Percentiles rank a stretch among this genome's conserved stretches.
phyloP scores from a whole-genome alignment of 176 grass and related monocot species.

The Phragmites australis region DNA sequence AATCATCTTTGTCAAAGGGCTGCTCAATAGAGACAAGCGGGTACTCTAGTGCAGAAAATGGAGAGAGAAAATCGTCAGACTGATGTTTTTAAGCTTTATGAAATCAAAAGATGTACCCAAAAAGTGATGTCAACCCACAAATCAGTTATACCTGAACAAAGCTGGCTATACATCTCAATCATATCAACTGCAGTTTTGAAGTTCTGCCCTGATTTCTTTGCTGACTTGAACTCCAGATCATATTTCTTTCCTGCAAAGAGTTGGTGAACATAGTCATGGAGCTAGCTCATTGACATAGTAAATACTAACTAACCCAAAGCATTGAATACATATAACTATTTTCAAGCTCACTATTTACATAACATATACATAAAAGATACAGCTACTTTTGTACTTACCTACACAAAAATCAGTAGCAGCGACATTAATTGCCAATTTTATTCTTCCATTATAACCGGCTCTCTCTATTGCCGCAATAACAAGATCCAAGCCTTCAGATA shows the following conservation, averaged over 20 bases:
- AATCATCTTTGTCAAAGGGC: conserved; percentile 98
- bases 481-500: conserved; percentile 86
- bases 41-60: conserved; percentile 62
- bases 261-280: conserved; percentile 14
- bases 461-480: conserved; percentile 87
- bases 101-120: background rate
- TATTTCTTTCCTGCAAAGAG: conserved; percentile 86
- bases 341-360: conserved; percentile 2
- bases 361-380: background rate
- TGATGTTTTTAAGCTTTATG: conserved; percentile 13
- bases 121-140: conserved; percentile 20
- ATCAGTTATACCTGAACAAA: conserved; percentile 70
- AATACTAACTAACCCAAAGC: conserved; percentile 13
- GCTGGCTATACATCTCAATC: conserved; percentile 89
- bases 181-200: conserved; percentile 91
- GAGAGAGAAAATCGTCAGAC: conserved; percentile 8
- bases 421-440: conserved; percentile 84
- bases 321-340: background rate
- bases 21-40: conserved; percentile 88
- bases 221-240: conserved; percentile 81
- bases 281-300: conserved; percentile 21
- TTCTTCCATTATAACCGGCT: conserved; percentile 94
- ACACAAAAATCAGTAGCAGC: conserved; percentile 93
- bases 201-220: conserved; percentile 64
- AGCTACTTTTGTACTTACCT: conserved; percentile 49